Conservation (phyloP, 2,329 filamentous ascomycete genomes). For the Stagonosporopsis rhizophila region DNA sequence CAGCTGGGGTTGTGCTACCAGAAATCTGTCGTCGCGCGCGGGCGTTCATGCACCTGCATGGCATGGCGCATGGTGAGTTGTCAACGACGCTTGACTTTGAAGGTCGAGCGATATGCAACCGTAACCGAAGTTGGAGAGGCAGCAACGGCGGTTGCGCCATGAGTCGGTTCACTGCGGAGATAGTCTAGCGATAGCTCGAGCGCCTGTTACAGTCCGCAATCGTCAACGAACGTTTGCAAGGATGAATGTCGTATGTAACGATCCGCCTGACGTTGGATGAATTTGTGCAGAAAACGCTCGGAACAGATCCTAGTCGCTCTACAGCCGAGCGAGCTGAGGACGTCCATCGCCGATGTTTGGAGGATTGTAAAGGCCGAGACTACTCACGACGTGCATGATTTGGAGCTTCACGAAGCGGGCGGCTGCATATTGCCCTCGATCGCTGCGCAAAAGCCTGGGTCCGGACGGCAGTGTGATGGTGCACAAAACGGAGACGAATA, state of each 20-base stretch:
- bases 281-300: constrained; percentile 14
- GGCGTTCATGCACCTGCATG: constrained; percentile 46
- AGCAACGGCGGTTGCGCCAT: constrained; percentile 49
- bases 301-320: constrained; percentile 14
- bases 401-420: constrained; percentile 17
- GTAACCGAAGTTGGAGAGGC: constrained; percentile 40
- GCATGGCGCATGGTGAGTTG: constrained; percentile 48
- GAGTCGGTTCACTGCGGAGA: constrained; percentile 43
- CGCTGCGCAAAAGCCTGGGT: constrained; percentile 24
- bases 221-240: constrained; percentile 19
- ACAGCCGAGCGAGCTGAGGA: constrained; percentile 15
- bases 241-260: constrained; percentile 20
- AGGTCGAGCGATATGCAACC: constrained; percentile 46
- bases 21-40: constrained; percentile 38
- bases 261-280: constrained; percentile 8
- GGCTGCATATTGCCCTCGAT: constrained; percentile 29
- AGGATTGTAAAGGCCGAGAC: constrained; percentile 7
- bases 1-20: constrained; percentile 48
- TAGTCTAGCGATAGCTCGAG: constrained; percentile 32
- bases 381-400: constrained; percentile 11
- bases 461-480: constrained; percentile 18
- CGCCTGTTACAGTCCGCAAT: constrained; percentile 26
- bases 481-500: constrained; percentile 28
- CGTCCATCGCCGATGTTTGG: constrained; percentile 11
- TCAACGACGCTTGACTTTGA: constrained; percentile 49